Evolutionary conservation across 176 grass and related monocot species (phyloP), one percentile per base, ranked within the genome.

Genomic region (Musa troglodytarum): DNA sequence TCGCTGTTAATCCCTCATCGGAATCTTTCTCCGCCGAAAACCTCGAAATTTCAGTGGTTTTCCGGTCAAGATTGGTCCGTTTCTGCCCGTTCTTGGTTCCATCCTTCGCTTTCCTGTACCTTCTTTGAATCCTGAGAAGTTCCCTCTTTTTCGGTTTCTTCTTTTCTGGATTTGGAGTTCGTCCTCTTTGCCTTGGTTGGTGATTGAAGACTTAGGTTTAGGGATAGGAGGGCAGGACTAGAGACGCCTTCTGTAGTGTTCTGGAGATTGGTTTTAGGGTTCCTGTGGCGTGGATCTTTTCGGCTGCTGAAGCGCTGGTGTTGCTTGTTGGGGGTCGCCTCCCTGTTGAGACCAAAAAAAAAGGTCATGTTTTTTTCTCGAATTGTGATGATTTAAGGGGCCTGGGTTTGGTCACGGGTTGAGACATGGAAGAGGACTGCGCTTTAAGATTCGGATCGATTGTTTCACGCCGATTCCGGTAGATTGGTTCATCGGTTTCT

Each of bases 391-490:
- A 53, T 15, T 16, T 26, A 5, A 43, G 3, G 49, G 19, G 57
- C n/a, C 50, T 15, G 75, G 17, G 21, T 15, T 51, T 53, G 22
- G 8, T 68, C 65, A 22, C 53, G 53, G 22, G 69, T 49, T 55
- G 14, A 53, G 65, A 79, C 10, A 69, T 79, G 65, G 65, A 79
- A 69, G 77, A 23, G 26, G 65, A 69, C 52, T 69, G 77, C 77
- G 54, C 65, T 49, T 69, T 50, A 69, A 57, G 54, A 56, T 29
- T 53, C 50, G 13, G 67, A 11, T 57, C 1, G 74, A 43, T 43
- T 43, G 74, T 50, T n/a, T 64, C n/a, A 8, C n/a, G 7, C 17
- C 8, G 57, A 61, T 61, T 61, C 16, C 8, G 15, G 43, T 70
- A 70, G 43, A 50, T 70, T 15, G 50, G 43, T 70, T 50, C 65